Evolutionary conservation across 345 rosid genomes (phyloP).

Genomic region (Citropsis articulata): DNA sequence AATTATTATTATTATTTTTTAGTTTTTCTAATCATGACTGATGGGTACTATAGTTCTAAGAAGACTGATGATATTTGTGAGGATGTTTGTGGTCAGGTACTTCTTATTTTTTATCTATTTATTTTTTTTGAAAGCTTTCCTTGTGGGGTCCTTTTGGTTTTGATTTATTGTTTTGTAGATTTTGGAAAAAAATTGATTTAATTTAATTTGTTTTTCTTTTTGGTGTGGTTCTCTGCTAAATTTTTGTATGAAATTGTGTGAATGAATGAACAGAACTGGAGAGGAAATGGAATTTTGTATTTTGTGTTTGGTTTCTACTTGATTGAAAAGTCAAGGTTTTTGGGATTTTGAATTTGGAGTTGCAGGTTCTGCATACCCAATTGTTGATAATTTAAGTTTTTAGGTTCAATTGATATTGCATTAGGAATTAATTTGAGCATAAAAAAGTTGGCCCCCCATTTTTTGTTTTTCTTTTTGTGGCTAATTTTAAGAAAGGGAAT

Average conservation of each 20-base stretch:
- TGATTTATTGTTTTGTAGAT: neutral
- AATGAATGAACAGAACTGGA: neutral
- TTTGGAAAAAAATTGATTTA: neutral
- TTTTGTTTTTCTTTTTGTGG: no score
- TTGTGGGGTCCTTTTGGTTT: conserved; percentile 4
- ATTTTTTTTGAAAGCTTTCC: neutral
- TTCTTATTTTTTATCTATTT: neutral
- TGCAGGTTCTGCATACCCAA: neutral
- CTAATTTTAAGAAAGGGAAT: no score
- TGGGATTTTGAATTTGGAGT: neutral
- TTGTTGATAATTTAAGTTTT: neutral
- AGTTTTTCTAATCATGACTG: conserved; percentile 48
- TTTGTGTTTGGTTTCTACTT: neutral
- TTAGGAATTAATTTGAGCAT: neutral
- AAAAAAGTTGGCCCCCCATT: neutral
- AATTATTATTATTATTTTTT: neutral
- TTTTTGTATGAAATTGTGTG: neutral
- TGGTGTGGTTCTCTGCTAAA: no score
- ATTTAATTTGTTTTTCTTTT: neutral
- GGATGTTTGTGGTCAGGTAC: conserved; percentile 80
- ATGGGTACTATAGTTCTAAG: conserved; percentile 75
- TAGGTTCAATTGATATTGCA: neutral
- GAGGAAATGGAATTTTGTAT: neutral
- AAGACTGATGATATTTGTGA: conserved; percentile 83
- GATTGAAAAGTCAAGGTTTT: neutral